Evolutionary conservation across 257 asterid genomes (phyloP), one percentile per base, ranked within the genome.

Genomic region (Nicotiana tomentosiformis): DNA sequence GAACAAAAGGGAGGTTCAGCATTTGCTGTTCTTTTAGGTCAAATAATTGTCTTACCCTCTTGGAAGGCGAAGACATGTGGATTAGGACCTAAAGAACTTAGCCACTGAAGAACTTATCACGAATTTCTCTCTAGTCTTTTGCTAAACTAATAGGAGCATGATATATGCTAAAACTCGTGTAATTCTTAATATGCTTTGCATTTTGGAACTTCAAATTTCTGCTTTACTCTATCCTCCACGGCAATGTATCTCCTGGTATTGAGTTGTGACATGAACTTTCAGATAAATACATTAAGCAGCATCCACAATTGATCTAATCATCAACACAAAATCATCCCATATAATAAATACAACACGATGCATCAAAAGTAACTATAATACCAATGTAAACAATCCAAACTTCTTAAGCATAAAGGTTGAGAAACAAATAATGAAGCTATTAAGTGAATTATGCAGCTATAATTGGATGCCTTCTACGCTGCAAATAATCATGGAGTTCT

Each of bases 401-500:
- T 72, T 72, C 79, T 46, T 5, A 72, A 12, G 23, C 79, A 72
- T 72, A 72, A n/a, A 43, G 60, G 20, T 39, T n/a, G 35, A 2
- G 12, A 74, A 49, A 30, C 39, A 69, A 30, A 16, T 15, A 51
- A 64, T 70, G 58, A 70, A 11, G 78, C 15, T 18, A 37, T 20
- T 76, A 39, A 29, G 32, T 62, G 82, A 43, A 72, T 61, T 39
- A 87, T 12, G 90, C 26, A 61, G 85, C 88, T 3, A 51, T 32
- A 46, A 68, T 66, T 18, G 66, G 37, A 4, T 72, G 82, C 51
- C 80, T 51, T 53, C 58, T 82, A 14, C 43, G 79, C 62, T 74
- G 79, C 62, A 80, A 14, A 5, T 30, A 74, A 74, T 82, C 61
- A 68, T 89, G 91, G 70, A 94, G 88, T 83, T 93, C 93, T 70